phyloP scores from a whole-genome alignment of 768 basidiomycete genomes.

The Artomyces pyxidatus region DNA sequence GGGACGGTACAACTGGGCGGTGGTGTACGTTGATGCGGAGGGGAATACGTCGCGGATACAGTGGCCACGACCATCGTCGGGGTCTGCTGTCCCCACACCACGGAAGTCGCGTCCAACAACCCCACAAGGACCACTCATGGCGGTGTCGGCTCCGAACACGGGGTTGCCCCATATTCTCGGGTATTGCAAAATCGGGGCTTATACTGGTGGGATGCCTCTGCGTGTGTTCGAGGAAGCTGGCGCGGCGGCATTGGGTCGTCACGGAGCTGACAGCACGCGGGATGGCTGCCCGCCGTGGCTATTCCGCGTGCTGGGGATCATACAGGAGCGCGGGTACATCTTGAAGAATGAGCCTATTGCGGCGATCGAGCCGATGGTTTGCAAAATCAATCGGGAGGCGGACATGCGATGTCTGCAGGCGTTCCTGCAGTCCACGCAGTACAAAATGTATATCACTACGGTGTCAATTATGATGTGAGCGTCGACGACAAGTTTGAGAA shows the following conservation, averaged over 20 bases:
- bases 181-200: constrained; percentile 13
- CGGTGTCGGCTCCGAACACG: constrained; percentile 1
- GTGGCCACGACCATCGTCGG: constrained; percentile 9
- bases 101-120: constrained; percentile 4
- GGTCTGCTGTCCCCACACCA: neutral
- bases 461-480: too few relatives aligned
- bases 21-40: constrained; percentile 8
- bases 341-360: constrained; percentile 1
- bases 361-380: constrained; percentile 8
- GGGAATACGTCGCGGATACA: constrained; percentile 9
- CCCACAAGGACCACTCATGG: neutral
- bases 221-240: constrained; percentile 11
- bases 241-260: constrained; percentile 3
- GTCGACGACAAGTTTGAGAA: too few relatives aligned
- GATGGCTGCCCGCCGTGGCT: constrained; percentile 4
- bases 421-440: constrained; percentile 6
- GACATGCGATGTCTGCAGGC: constrained; percentile 14
- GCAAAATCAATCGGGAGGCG: constrained; percentile 14
- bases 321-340: constrained; percentile 12
- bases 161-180: constrained; percentile 11
- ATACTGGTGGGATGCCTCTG: constrained; percentile 6
- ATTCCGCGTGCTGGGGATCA: constrained; percentile 7
- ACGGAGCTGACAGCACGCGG: constrained; percentile 4
- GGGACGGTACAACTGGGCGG: constrained; percentile 13
- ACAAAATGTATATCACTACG: constrained; percentile 6